Evolutionary conservation across 73 alveolate species (phyloP).

Genomic region (Tetrahymena borealis): DNA sequence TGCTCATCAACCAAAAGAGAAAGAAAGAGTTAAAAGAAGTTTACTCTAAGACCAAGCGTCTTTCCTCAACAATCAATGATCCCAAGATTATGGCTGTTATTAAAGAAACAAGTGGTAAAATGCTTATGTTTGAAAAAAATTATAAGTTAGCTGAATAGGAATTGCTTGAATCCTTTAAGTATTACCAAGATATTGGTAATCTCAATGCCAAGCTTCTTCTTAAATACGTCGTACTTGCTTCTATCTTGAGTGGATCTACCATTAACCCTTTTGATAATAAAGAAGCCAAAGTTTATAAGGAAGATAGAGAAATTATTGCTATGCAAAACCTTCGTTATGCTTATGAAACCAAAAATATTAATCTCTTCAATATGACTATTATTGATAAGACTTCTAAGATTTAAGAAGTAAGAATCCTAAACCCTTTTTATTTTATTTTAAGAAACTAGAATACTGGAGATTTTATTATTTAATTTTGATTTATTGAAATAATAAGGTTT

Average conservation of each 20-base stretch:
- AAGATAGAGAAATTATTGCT: slow-evolving; percentile 63
- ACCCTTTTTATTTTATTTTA: neutral
- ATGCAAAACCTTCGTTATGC: slow-evolving; percentile 57
- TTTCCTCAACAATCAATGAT: slow-evolving; percentile 69
- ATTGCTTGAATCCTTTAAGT: slow-evolving; percentile 60
- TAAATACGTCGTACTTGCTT: slow-evolving; percentile 61
- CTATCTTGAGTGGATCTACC: slow-evolving; percentile 47
- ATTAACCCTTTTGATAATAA: slow-evolving; percentile 63
- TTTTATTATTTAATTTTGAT: neutral
- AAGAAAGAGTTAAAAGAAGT: slow-evolving; percentile 32
- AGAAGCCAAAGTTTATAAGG: slow-evolving; percentile 76
- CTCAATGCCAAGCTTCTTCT: slow-evolving; percentile 63
- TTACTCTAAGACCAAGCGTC: slow-evolving; percentile 49
- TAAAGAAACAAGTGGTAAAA: slow-evolving; percentile 72
- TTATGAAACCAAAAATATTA: slow-evolving; percentile 58
- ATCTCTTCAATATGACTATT: slow-evolving; percentile 33
- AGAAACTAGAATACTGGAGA: neutral
- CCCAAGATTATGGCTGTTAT: slow-evolving; percentile 70
- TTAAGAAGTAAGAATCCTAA: neutral
- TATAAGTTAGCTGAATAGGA: slow-evolving; percentile 71
- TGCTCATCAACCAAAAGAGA: slow-evolving; percentile 9
- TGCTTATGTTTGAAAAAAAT: slow-evolving; percentile 66
- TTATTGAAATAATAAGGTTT: too few species aligned
- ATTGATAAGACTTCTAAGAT: slow-evolving; percentile 20
- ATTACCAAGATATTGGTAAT: slow-evolving; percentile 67